Percentiles rank a stretch among this genome's conserved stretches.
Conservation (phyloP, 2,329 filamentous ascomycete species). For the Thielaviopsis musarum region DNA sequence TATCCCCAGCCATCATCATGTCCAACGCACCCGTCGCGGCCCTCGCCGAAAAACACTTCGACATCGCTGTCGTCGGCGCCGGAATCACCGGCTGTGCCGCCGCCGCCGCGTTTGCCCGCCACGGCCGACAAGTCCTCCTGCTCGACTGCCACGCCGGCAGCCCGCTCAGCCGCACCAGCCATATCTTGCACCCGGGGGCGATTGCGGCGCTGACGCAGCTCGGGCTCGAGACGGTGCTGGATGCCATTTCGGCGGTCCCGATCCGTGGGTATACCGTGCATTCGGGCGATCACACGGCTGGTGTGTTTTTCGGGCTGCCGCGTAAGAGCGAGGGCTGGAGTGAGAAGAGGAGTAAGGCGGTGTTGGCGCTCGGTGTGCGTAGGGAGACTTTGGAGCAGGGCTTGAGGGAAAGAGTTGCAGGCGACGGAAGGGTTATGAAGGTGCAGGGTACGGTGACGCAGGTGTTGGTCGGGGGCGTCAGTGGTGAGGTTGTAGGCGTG, state of each 20-base stretch:
- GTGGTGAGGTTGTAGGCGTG: conserved; percentile 6
- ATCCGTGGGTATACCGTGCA: conserved; percentile 8
- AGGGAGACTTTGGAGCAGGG: neutral
- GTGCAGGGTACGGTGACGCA: conserved; percentile 8
- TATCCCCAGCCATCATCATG: neutral
- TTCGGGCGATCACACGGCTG: neutral
- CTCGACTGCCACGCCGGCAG: conserved; percentile 62
- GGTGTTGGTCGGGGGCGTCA: conserved; percentile 5
- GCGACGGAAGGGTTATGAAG: neutral
- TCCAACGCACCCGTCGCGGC: neutral
- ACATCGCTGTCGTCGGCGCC: conserved; percentile 74
- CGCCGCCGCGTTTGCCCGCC: conserved; percentile 68
- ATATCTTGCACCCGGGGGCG: conserved; percentile 83
- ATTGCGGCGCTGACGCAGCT: conserved; percentile 63
- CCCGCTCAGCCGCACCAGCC: conserved; percentile 87
- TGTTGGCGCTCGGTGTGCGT: neutral
- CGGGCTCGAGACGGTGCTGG: conserved; percentile 65
- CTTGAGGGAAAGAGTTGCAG: neutral
- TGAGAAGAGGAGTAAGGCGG: neutral
- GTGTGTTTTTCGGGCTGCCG: conserved; percentile 4
- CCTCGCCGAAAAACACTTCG: conserved; percentile 4
- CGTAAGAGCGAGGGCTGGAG: neutral
- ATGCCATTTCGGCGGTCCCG: conserved; percentile 45
- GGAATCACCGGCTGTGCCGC: conserved; percentile 79
- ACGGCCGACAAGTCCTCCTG: conserved; percentile 79